phyloP scores from a whole-genome alignment of 1,284 basidiomycete genomes.

The Cutaneotrichosporon mucoides region DNA sequence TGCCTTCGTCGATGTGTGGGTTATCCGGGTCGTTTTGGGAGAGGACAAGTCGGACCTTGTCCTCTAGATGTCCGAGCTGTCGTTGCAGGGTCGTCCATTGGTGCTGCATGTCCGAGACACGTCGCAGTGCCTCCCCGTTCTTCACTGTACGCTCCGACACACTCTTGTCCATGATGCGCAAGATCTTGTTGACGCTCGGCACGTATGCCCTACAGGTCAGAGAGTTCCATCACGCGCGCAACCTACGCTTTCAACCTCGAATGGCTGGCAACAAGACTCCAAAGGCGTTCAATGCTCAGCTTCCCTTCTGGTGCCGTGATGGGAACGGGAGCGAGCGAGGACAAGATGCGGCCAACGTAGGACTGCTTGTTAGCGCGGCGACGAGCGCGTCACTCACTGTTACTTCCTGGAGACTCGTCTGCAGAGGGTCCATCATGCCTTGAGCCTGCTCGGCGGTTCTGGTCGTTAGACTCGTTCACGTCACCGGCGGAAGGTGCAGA shows the following conservation, averaged over 20 bases:
- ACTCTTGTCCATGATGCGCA: slow-evolving; percentile 86
- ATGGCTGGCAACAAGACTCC: slow-evolving; percentile 27
- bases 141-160: slow-evolving; percentile 84
- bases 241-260: slow-evolving; percentile 32
- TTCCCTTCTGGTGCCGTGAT: slow-evolving; percentile 23
- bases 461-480: not conserved
- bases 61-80: slow-evolving; percentile 34
- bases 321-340: slow-evolving; percentile 23
- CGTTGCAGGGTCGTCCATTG: slow-evolving; percentile 29
- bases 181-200: slow-evolving; percentile 83
- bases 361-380: slow-evolving; percentile 10
- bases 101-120: slow-evolving; percentile 46
- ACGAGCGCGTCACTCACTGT: slow-evolving; percentile 19
- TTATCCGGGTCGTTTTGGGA: slow-evolving; percentile 23
- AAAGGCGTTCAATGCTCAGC: slow-evolving; percentile 27
- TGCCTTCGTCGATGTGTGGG: slow-evolving; percentile 6
- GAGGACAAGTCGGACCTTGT: slow-evolving; percentile 23
- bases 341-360: slow-evolving; percentile 32
- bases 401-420: slow-evolving; percentile 56
- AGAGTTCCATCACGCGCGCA: slow-evolving; percentile 40
- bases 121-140: slow-evolving; percentile 86
- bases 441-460: slow-evolving; percentile 70
- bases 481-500: slow-evolving; percentile 33
- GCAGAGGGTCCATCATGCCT: slow-evolving; percentile 91
- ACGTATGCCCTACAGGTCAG: slow-evolving; percentile 63